phyloP scores from a whole-genome alignment of 2,329 filamentous ascomycete species.

The Neospermospora avenae region DNA sequence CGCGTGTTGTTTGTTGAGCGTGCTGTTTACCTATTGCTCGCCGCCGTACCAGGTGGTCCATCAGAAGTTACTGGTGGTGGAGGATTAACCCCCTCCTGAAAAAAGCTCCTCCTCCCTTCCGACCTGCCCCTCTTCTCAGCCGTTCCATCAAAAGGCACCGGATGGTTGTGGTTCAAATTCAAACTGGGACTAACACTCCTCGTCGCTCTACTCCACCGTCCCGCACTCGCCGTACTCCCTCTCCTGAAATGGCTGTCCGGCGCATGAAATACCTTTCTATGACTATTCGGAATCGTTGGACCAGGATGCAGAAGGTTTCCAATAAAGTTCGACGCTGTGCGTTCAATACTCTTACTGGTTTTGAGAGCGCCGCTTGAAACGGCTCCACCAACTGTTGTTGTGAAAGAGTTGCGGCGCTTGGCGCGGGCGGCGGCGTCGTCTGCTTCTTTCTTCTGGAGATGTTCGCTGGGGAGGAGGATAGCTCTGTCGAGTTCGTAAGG shows the following conservation, averaged over 20 bases:
- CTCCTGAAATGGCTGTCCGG: neutral
- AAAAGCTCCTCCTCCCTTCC: constrained; percentile 26
- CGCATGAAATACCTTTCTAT: constrained; percentile 15
- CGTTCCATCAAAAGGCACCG: constrained; percentile 1
- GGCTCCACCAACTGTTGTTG: neutral
- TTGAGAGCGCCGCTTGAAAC: constrained; percentile 18
- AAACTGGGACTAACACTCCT: neutral
- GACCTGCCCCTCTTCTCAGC: constrained; percentile 9
- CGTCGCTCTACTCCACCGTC: neutral
- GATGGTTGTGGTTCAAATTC: neutral
- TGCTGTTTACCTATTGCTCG: neutral
- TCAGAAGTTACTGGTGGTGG: constrained; percentile 6
- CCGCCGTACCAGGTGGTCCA: neutral
- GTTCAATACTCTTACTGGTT: constrained; percentile 12
- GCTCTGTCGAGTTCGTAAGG: constrained; percentile 69
- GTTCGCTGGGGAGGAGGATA: constrained; percentile 64
- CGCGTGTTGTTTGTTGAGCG: neutral
- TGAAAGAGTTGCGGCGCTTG: constrained; percentile 20
- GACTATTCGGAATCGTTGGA: constrained; percentile 31
- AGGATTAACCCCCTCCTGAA: constrained; percentile 25
- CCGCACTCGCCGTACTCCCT: neutral
- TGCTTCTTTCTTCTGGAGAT: constrained; percentile 58
- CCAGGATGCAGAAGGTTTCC: constrained; percentile 33
- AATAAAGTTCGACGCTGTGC: constrained; percentile 26
- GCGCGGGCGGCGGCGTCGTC: constrained; percentile 37